Base-by-base conservation (phyloP, 352 stramenopile species). In the Globisporangium middletonii region DNA sequence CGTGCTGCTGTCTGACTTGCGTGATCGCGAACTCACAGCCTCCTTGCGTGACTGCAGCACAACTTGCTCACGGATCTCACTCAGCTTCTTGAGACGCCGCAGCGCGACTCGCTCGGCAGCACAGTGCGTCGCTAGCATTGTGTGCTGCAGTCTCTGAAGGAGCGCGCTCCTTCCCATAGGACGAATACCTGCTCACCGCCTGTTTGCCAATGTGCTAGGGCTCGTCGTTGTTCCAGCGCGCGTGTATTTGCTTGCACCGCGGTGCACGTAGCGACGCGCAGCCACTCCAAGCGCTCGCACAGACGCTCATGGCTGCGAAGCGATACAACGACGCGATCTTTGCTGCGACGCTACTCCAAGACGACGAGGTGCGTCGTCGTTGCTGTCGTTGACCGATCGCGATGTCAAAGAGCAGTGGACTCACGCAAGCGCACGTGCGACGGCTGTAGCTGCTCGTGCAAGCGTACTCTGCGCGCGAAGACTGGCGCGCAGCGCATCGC, bases 161-260 rank as follows among this genome's bases (percentile, higher is more conserved):
- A 46, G 11, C 6, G 18, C 4, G 30, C 30, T 7, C 33, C 12
- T 8, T 38, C 33, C n/a, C n/a, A n/a, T n/a, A 38, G 33, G 33
- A 38, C 33, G 33, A 38, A 38, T 38, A 8, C 33, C 8, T 38
- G 33, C 33, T 11, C 12, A 38, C 8, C 33, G 3, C 7, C 33
- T 38, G 3, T 8, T 11, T 23, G 7, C 1, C 43, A 9, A 35
- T 28, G 18, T 33, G n/a, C 38, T 35, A 92, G 82, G 82, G 82
- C 0, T 58, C 71, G 0, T 89, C 82, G 16, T 53, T 83, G 1
- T 77, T 89, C 27, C 82, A 92, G 49, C 73, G 71, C 0, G 73
- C 63, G 5, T 89, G 74, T 35, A 71, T 74, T 4, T 61, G 66
- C 19, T 54, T 92, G 4, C 49, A 68, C 51, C 73, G 76, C n/a